Evolutionary conservation across 2,329 filamentous ascomycete species (phyloP).

Genomic region (Rutstroemia sp.): DNA sequence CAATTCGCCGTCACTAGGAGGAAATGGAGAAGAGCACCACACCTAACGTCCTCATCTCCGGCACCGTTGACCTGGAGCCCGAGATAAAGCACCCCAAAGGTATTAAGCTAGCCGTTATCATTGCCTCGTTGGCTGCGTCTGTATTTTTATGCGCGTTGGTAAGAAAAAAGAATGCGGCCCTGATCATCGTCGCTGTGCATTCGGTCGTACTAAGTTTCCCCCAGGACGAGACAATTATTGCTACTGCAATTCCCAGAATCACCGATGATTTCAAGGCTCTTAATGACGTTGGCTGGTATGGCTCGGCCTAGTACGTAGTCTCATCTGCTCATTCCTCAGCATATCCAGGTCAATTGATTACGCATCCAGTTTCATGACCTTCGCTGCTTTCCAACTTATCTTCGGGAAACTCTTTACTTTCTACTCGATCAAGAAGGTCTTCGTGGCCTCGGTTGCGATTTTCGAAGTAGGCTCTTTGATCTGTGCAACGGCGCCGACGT

Average conservation of each 20-base stretch:
- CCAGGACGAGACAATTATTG: slow-evolving; percentile 28
- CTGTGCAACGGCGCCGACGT: background rate
- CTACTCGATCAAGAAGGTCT: background rate
- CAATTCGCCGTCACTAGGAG: too few species aligned
- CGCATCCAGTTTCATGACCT: background rate
- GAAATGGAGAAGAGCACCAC: too few species aligned
- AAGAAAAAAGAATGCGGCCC: too few species aligned
- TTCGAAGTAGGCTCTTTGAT: background rate
- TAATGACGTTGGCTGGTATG: slow-evolving; percentile 37
- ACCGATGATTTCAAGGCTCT: slow-evolving; percentile 30
- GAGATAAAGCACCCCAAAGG: background rate
- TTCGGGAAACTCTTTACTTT: slow-evolving; percentile 13
- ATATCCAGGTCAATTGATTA: background rate
- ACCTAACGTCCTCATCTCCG: too few species aligned
- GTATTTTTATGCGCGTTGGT: too few species aligned
- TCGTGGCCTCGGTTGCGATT: background rate
- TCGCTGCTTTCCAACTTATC: background rate
- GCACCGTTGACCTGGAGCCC: too few species aligned
- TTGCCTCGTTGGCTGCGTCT: background rate
- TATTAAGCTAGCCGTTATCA: background rate
- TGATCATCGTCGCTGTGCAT: background rate
- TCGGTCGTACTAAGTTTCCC: background rate
- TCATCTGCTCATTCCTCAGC: background rate
- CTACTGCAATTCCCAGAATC: slow-evolving; percentile 30
- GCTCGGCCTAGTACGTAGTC: slow-evolving; percentile 24